Evolutionary conservation across 23 red algal genomes (phyloP).

Genomic region (Gracilaria domingensis): DNA sequence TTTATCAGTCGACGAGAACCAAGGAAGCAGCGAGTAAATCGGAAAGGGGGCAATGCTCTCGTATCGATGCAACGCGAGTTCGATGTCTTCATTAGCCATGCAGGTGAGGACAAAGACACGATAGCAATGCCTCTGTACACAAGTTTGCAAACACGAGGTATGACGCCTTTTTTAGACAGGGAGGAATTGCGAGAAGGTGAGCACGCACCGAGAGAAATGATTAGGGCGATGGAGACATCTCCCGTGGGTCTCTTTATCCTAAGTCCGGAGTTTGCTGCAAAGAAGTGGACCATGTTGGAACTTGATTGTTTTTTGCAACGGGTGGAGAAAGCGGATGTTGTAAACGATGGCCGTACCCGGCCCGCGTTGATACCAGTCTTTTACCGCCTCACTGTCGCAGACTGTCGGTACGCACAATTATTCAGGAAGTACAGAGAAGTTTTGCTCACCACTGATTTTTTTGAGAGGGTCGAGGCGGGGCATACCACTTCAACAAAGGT

Average conservation of each 20-base stretch:
- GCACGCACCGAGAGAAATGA: background rate
- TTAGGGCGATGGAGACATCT: background rate
- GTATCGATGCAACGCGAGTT: background rate
- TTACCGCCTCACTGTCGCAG: background rate
- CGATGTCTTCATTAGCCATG: slow-evolving; percentile 37
- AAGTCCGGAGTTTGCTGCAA: slow-evolving; percentile 16
- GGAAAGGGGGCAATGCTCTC: no score
- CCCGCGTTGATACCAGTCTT: slow-evolving; percentile 28
- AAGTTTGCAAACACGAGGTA: background rate
- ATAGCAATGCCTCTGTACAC: slow-evolving; percentile 1
- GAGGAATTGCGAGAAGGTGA: background rate
- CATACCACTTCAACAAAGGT: background rate
- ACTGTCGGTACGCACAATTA: background rate
- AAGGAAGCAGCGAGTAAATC: no score
- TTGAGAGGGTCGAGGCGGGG: background rate
- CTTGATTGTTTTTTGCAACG: background rate
- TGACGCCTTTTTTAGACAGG: slow-evolving; percentile 18
- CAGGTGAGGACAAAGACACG: slow-evolving; percentile 18
- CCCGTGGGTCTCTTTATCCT: slow-evolving; percentile 29
- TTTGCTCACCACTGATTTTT: background rate
- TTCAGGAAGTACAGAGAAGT: background rate
- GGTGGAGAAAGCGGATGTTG: slow-evolving; percentile 8
- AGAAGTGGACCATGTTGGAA: slow-evolving; percentile 25
- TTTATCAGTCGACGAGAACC: no score
- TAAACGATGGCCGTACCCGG: background rate